Base-by-base conservation (phyloP, 1,284 basidiomycete species). In the Heterobasidion irregulare region DNA sequence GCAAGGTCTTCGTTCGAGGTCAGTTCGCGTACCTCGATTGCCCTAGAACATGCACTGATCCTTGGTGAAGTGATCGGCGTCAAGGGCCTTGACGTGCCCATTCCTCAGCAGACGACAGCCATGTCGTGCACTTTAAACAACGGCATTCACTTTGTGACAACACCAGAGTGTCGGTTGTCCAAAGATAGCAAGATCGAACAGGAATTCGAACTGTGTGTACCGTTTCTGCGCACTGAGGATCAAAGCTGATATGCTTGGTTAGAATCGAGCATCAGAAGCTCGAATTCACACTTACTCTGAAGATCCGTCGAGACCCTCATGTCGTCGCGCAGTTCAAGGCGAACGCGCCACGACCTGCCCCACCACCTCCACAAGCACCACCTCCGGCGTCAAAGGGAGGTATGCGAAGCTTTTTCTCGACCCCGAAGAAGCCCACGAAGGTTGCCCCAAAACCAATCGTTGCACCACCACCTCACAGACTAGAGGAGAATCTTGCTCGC, bases 1-100 rank as follows among this genome's bases (percentile, higher is more conserved):
- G 93, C 49, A 97, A 96, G 64, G 88, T 98, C 32, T 99, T 98
- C 65, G 92, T 99, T 54, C 89, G 89, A 78, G 89, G 92, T 86
- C 58, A 58, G 76, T 64, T 6, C 38, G 32, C 36, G 10, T 34
- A 8, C 6, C 32, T 50, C 16, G 44, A 38, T 43, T 6, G 33
- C 1, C 10, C 47, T 26, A 26, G 26, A 26, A 26, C 33, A 51
- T 26, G 16, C 50, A 34, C 55, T 61, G 54, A 52, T 49, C 51
- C 43, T 56, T 51, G 26, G 34, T n/a, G 15, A 62, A 94, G 92
- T 96, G n/a, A 67, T 91, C 32, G 84, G 85, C n/a, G 76, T 93
- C 55, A 86, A 81, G 64, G 78, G 77, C 46, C 72, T 95, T 32
- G 75, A 79, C 57, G 71, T 94, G 32, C 92, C 93, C 1, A 61